Percentiles rank a stretch among this genome's conserved stretches.
Conservation (phyloP, 495 filamentous ascomycete genomes). For the Terfezia boudieri region DNA sequence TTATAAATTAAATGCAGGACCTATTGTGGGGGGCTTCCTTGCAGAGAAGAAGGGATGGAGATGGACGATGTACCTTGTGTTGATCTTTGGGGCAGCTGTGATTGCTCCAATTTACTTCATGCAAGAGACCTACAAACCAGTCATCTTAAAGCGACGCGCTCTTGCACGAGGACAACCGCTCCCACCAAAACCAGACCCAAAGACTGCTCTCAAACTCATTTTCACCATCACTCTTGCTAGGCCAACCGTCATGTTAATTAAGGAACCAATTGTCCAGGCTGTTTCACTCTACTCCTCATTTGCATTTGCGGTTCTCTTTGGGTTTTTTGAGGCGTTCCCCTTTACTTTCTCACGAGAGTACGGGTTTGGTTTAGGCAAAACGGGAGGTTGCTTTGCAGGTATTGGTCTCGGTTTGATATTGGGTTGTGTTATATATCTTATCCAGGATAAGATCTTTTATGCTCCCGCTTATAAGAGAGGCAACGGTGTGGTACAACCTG, state of each 20-base stretch:
- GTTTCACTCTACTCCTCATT: slow-evolving; percentile 39
- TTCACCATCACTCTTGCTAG: slow-evolving; percentile 35
- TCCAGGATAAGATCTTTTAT: slow-evolving; percentile 17
- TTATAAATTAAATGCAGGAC: slow-evolving; percentile 24
- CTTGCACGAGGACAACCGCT: slow-evolving; percentile 23
- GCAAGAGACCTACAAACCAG: slow-evolving; percentile 40
- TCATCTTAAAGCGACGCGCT: slow-evolving; percentile 32
- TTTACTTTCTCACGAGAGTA: slow-evolving; percentile 30
- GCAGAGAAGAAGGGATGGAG: slow-evolving; percentile 42
- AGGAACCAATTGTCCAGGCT: slow-evolving; percentile 41
- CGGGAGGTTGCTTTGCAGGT: slow-evolving; percentile 36
- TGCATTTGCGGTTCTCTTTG: slow-evolving; percentile 40
- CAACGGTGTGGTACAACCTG: slow-evolving; percentile 22
- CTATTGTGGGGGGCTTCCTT: slow-evolving; percentile 59
- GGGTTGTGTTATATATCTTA: slow-evolving; percentile 14
- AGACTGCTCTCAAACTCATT: slow-evolving; percentile 26
- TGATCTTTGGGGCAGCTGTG: slow-evolving; percentile 46
- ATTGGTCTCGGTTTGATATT: slow-evolving; percentile 35
- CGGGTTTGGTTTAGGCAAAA: slow-evolving; percentile 26
- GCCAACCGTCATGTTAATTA: slow-evolving; percentile 39
- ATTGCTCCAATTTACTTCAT: slow-evolving; percentile 43
- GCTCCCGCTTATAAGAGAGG: slow-evolving; percentile 13
- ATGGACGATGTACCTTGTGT: slow-evolving; percentile 65
- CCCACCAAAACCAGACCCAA: slow-evolving; percentile 20
- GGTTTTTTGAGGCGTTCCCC: slow-evolving; percentile 43